Percentiles rank a stretch among this genome's conserved stretches.
phyloP scores from a whole-genome alignment of 805 yeast species.

The Komagataella kurtzmanii region DNA sequence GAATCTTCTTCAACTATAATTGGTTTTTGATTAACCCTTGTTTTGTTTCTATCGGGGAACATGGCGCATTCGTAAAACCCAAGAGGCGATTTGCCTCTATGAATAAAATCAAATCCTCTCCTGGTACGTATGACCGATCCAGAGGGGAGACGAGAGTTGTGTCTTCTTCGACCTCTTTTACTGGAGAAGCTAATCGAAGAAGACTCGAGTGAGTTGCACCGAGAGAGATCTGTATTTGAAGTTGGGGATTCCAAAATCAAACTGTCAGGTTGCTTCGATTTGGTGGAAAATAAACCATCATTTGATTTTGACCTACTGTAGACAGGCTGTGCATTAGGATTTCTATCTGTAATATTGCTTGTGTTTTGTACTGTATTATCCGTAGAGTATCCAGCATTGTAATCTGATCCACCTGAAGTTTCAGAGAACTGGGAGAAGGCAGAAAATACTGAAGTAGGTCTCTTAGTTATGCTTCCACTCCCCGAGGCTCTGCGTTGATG shows the following conservation, averaged over 20 bases:
- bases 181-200: constrained; percentile 10
- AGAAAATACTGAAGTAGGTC: constrained; percentile 41
- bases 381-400: constrained; percentile 21
- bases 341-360: neutral
- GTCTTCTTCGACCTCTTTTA: constrained; percentile 1
- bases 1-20: neutral
- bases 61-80: neutral
- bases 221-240: constrained; percentile 17
- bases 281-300: constrained; percentile 16
- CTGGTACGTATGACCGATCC: neutral
- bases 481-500: neutral
- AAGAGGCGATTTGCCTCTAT: constrained; percentile 3
- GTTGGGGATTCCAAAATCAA: constrained; percentile 17
- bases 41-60: neutral
- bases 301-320: constrained; percentile 16
- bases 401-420: constrained; percentile 29
- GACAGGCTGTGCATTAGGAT: constrained; percentile 9
- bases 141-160: neutral
- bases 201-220: constrained; percentile 22
- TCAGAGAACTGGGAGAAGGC: constrained; percentile 39
- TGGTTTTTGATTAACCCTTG: neutral
- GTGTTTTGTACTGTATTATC: constrained; percentile 8
- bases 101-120: neutral
- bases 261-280: neutral
- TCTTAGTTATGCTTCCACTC: constrained; percentile 6